Base-by-base conservation (phyloP, 2,329 filamentous ascomycete genomes). In the Colletotrichum magnum region DNA sequence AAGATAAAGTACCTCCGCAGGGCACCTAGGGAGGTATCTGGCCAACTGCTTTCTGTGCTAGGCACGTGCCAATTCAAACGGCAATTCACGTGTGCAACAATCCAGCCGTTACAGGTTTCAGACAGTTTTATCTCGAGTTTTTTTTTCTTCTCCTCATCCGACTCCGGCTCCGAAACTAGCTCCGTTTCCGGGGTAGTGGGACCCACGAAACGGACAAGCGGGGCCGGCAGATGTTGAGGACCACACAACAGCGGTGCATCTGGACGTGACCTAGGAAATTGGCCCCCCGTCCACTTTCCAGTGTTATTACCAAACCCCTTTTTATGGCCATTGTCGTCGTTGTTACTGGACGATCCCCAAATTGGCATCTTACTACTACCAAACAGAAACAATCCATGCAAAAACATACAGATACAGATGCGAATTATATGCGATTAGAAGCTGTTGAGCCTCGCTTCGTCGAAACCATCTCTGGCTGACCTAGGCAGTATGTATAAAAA, bases 341-440 rank as follows among this genome's bases (percentile, higher is more conserved):
- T 24, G 21, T 24, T 24, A 24, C 21, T 24, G 21, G 21, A 24
- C 21, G 21, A 24, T 24, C 21, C 21, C 21, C 21, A 24, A 24
- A 24, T 24, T 24, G 21, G 21, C 21, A 24, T 24, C 21, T 24
- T 24, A 24, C 21, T 24, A 36, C 2, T 36, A 9, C 15, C 15
- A 4, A n/a, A n/a, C 41, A 13, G 15, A 12, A n/a, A 5, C 41
- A 1, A 5, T 15, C 13, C 10, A 6, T 43, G 41, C 13, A 36
- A 36, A 2, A 24, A 2, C 36, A 39, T 39, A 13, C 36, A 13
- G 10, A 43, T n/a, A n/a, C 41, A 48, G 21, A 24, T 18, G 18
- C 18, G 45, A 24, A 48, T 28, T 57, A 32, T 28, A n/a, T 57
- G 48, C 18, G 13, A 15, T 57, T 52, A 48, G 26, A 51, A 48